These are phyloP conservation scores for Stenogyne calaminthoides DNA, from an alignment of 305 asterid genomes.

Conservation along the genomic window DNA sequence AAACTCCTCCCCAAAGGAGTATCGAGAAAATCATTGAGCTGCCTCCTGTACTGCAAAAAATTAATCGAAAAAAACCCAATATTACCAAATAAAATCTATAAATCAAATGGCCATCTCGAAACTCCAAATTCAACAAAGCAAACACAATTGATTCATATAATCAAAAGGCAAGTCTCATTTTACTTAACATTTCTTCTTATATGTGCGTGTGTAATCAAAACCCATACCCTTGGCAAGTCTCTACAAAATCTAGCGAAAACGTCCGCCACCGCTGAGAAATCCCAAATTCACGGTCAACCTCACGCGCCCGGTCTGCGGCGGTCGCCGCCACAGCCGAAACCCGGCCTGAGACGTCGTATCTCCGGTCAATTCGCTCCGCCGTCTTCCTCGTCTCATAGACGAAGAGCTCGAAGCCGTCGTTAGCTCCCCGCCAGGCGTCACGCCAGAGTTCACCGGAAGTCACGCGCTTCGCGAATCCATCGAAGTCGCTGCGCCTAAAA, in stretches of 20 bases:
- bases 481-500: slow-evolving; percentile 82
- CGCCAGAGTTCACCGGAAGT: slow-evolving; percentile 78
- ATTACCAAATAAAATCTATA: background rate
- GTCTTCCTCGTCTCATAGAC: slow-evolving; percentile 77
- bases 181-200: background rate
- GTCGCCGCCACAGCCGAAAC: slow-evolving; percentile 57
- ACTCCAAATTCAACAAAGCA: slow-evolving; percentile 12
- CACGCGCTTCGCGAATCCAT: slow-evolving; percentile 73
- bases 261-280: slow-evolving; percentile 74
- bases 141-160: too few species aligned
- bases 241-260: slow-evolving; percentile 66
- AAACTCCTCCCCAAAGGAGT: slow-evolving; percentile 77
- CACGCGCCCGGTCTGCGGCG: slow-evolving; percentile 75
- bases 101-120: slow-evolving; percentile 14
- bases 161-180: background rate
- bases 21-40: slow-evolving; percentile 63
- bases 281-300: slow-evolving; percentile 76
- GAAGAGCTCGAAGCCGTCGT: slow-evolving; percentile 79
- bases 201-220: background rate
- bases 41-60: slow-evolving; percentile 74
- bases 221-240: slow-evolving; percentile 68
- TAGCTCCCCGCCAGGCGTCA: slow-evolving; percentile 77
- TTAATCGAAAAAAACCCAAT: background rate
- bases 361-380: slow-evolving; percentile 81
- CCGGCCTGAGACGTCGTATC: slow-evolving; percentile 59